Conservation (phyloP, 768 basidiomycete genomes). For the Agaricus subrufescens region DNA sequence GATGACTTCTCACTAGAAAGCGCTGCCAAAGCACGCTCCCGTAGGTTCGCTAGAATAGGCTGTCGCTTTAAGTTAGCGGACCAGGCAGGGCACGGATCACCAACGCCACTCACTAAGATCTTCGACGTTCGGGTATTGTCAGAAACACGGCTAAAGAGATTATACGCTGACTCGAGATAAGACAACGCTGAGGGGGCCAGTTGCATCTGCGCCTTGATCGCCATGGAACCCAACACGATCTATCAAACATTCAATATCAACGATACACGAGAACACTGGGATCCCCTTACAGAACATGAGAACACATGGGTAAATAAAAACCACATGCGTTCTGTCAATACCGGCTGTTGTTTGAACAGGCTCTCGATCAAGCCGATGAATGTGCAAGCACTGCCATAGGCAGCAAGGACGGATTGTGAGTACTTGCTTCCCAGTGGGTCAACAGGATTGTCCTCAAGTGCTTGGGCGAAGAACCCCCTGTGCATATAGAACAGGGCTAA, state of each 20-base stretch:
- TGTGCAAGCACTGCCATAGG: constrained; percentile 64
- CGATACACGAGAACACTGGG: neutral
- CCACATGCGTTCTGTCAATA: constrained; percentile 67
- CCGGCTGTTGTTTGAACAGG: constrained; percentile 60
- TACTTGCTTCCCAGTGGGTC: constrained; percentile 72
- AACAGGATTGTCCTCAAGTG: constrained; percentile 53
- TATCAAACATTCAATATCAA: constrained; percentile 19
- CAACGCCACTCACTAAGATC: constrained; percentile 47
- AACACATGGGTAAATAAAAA: constrained; percentile 72
- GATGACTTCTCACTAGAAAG: constrained; percentile 24
- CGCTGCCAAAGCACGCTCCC: constrained; percentile 45
- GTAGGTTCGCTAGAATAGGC: constrained; percentile 60
- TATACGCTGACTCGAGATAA: constrained; percentile 59
- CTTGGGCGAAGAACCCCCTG: constrained; percentile 69
- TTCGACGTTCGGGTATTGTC: constrained; percentile 50
- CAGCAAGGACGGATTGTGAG: constrained; percentile 62
- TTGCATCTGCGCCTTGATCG: constrained; percentile 58
- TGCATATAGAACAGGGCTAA: constrained; percentile 70
- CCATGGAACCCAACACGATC: constrained; percentile 70
- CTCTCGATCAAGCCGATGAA: constrained; percentile 64
- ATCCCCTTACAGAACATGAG: constrained; percentile 54
- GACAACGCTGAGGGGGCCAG: constrained; percentile 64
- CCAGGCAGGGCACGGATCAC: neutral
- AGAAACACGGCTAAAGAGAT: constrained; percentile 51
- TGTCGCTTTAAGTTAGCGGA: constrained; percentile 17